A percentile compares a stretch with the other conserved stretches of the same genome.
Evolutionary conservation across 495 filamentous ascomycete genomes (phyloP).

Genomic region (Lophiotrema nucula): DNA sequence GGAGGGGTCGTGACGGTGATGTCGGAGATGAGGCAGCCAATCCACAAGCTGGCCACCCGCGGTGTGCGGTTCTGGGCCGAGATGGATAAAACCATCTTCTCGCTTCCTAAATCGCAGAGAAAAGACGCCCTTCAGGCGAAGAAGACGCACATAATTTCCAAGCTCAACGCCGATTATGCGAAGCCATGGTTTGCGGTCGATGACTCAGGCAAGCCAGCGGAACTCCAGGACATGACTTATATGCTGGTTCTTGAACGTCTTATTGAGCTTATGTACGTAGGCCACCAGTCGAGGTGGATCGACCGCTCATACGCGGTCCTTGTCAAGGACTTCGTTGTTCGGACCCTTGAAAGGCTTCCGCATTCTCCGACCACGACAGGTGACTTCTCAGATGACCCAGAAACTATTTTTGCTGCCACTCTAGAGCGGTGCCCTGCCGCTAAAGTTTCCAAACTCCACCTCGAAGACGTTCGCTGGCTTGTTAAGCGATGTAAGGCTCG

Average conservation of each 20-base stretch:
- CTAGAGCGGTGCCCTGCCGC: too few relatives aligned
- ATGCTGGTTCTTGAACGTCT: background rate
- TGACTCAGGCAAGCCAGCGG: background rate
- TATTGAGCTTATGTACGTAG: background rate
- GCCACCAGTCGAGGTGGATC: background rate
- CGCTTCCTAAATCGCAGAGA: background rate
- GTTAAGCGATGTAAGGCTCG: slow-evolving; percentile 6
- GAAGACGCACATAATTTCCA: background rate
- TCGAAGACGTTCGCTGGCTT: background rate
- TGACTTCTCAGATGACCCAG: background rate
- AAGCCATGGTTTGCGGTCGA: background rate
- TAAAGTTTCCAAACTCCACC: too few relatives aligned
- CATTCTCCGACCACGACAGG: background rate
- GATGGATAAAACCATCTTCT: background rate
- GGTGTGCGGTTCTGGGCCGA: background rate
- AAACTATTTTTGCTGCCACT: background rate
- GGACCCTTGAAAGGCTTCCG: background rate
- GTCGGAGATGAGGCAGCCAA: background rate
- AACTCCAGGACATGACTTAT: background rate
- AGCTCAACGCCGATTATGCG: background rate
- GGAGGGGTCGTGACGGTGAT: background rate
- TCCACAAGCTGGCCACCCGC: background rate
- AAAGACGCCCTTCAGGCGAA: background rate
- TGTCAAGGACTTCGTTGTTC: background rate
- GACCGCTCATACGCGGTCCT: background rate